Evolutionary conservation across 2,329 filamentous ascomycete genomes (phyloP).

Genomic region (Alternaria viburni): DNA sequence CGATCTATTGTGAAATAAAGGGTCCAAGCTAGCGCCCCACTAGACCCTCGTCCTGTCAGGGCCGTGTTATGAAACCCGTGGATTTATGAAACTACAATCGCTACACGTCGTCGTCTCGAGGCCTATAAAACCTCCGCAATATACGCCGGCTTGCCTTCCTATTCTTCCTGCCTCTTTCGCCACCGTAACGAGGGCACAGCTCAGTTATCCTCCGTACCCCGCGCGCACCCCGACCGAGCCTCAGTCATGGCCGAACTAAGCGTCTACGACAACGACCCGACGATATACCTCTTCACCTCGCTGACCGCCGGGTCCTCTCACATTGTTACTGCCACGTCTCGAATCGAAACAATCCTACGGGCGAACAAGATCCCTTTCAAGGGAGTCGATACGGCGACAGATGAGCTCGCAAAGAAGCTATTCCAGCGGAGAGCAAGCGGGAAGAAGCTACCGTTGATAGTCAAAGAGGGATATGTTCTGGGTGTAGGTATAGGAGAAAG

Average conservation of each 20-base stretch:
- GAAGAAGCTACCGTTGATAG: conserved; percentile 85
- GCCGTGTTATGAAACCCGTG: neutral
- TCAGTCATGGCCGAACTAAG: conserved; percentile 49
- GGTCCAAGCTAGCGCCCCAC: conserved; percentile 9
- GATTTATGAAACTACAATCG: conserved; percentile 13
- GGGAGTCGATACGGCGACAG: conserved; percentile 87
- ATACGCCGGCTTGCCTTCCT: neutral
- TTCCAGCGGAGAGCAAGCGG: conserved; percentile 86
- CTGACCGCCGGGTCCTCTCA: conserved; percentile 94
- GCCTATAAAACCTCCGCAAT: neutral
- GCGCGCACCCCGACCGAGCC: neutral
- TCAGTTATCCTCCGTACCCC: neutral
- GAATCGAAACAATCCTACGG: conserved; percentile 93
- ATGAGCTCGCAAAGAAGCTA: conserved; percentile 85
- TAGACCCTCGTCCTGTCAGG: neutral
- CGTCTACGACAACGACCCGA: conserved; percentile 54
- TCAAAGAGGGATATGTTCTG: conserved; percentile 84
- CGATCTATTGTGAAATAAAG: neutral
- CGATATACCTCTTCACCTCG: conserved; percentile 93
- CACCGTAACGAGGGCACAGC: neutral
- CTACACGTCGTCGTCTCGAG: conserved; percentile 6
- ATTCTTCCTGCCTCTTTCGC: neutral
- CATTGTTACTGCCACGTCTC: conserved; percentile 93
- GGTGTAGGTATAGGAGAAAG: conserved; percentile 67
- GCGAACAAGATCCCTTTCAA: conserved; percentile 95